Percentiles rank a stretch among this genome's conserved stretches.
These are phyloP conservation scores for Leptomonas pyrrhocoris DNA, from an alignment of 208 protist species.

Conservation along the genomic window DNA sequence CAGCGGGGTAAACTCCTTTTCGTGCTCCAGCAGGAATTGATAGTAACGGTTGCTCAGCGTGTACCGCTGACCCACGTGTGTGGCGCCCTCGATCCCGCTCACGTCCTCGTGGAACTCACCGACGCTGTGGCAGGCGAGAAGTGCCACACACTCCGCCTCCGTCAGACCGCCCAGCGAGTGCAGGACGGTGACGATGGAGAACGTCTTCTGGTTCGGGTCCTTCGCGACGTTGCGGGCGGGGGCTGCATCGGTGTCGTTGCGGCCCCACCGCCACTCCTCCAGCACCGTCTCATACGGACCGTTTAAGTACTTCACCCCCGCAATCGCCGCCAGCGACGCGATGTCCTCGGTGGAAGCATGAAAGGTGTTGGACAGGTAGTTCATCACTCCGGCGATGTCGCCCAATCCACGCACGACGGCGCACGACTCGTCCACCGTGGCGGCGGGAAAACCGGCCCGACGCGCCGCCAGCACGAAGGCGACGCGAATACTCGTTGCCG, in stretches of 20 bases:
- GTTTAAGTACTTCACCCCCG: constrained; percentile 70
- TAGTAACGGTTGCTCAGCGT: constrained; percentile 81
- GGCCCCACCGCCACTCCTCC: constrained; percentile 71
- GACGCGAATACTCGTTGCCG: constrained; percentile 75
- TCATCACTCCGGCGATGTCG: constrained; percentile 78
- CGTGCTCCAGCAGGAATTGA: constrained; percentile 70
- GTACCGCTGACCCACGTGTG: constrained; percentile 74
- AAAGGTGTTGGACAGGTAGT: constrained; percentile 58
- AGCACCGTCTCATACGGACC: constrained; percentile 65
- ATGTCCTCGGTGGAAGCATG: constrained; percentile 67
- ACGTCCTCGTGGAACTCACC: constrained; percentile 88
- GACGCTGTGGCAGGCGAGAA: constrained; percentile 86
- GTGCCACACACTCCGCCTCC: constrained; percentile 80
- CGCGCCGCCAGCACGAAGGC: constrained; percentile 85
- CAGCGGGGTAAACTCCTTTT: constrained; percentile 57
- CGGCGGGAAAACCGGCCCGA: constrained; percentile 59
- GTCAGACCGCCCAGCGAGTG: constrained; percentile 65
- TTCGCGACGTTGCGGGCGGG: constrained; percentile 49
- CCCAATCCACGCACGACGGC: constrained; percentile 66
- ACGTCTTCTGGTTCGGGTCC: constrained; percentile 32
- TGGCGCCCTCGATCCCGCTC: constrained; percentile 69
- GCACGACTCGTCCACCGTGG: constrained; percentile 81
- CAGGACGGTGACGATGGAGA: constrained; percentile 60
- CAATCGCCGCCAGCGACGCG: constrained; percentile 68
- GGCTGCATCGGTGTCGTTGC: constrained; percentile 77